Conservation (phyloP, 768 basidiomycete genomes). For the Coprinopsis strossmayeri region DNA sequence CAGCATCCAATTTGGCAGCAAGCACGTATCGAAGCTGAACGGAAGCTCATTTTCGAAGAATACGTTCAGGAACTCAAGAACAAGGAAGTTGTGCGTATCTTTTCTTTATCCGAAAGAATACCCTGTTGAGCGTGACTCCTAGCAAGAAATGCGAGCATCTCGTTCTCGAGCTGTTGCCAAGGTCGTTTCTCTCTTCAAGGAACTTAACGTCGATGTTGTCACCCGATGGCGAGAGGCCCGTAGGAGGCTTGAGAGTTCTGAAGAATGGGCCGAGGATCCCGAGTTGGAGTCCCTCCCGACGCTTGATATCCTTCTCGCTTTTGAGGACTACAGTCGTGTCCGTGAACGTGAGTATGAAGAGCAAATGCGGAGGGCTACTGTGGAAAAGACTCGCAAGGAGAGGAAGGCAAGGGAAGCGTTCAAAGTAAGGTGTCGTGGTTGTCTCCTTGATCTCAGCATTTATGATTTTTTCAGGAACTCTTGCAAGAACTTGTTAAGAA, state of each 20-base stretch:
- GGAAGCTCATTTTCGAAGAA: constrained; percentile 86
- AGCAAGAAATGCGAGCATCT: constrained; percentile 77
- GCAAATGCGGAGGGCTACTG: constrained; percentile 68
- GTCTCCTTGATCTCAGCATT: neutral
- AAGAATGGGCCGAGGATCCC: constrained; percentile 70
- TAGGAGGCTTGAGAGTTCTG: constrained; percentile 65
- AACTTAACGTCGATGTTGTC: constrained; percentile 85
- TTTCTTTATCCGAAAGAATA: constrained; percentile 1
- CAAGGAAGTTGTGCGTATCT: constrained; percentile 72
- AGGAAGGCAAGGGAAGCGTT: constrained; percentile 90
- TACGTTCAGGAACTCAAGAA: constrained; percentile 82
- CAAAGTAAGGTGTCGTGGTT: constrained; percentile 44
- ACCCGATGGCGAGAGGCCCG: constrained; percentile 90
- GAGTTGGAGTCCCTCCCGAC: constrained; percentile 82
- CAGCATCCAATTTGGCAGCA: constrained; percentile 91
- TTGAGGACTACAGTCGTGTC: constrained; percentile 89
- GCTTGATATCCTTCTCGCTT: constrained; percentile 86
- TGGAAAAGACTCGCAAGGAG: constrained; percentile 79
- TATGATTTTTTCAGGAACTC: constrained; percentile 43
- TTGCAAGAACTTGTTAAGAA: constrained; percentile 60
- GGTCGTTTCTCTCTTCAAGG: constrained; percentile 79
- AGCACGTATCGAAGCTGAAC: constrained; percentile 78
- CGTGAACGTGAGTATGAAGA: constrained; percentile 91
- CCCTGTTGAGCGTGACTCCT: too few relatives aligned
- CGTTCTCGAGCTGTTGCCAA: constrained; percentile 77